phyloP scores from a whole-genome alignment of 768 basidiomycete species.

The Boletales sp. region DNA sequence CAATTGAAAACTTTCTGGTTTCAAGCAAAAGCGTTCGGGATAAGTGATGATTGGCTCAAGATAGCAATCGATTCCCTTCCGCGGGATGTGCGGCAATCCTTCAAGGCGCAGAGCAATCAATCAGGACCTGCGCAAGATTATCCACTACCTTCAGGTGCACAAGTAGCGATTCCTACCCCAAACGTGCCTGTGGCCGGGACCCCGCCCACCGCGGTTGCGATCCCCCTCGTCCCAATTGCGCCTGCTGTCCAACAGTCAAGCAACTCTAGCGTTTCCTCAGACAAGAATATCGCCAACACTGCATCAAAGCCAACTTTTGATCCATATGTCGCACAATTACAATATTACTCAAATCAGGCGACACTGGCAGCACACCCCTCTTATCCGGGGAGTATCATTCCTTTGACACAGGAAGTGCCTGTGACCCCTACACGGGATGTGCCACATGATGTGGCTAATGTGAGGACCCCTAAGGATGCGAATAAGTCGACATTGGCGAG shows the following conservation, averaged over 20 bases:
- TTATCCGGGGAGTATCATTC: background rate
- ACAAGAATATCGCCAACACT: background rate
- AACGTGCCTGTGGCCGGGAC: background rate
- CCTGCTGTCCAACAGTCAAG: background rate
- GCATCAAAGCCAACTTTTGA: background rate
- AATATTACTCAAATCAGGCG: slow-evolving; percentile 21
- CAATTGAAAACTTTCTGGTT: slow-evolving; percentile 10
- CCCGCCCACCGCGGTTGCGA: background rate
- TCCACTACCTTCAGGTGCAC: background rate
- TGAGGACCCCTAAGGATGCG: slow-evolving; percentile 37
- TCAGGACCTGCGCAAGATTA: background rate
- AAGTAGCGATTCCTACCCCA: background rate
- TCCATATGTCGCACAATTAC: slow-evolving; percentile 13
- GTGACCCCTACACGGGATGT: slow-evolving; percentile 9
- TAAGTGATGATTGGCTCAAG: slow-evolving; percentile 19
- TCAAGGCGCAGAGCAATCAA: slow-evolving; percentile 4
- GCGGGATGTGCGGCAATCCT: slow-evolving; percentile 7
- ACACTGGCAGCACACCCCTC: slow-evolving; percentile 4
- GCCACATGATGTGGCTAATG: background rate
- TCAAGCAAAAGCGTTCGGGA: slow-evolving; percentile 14
- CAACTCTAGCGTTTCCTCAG: background rate
- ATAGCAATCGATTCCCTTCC: slow-evolving; percentile 18
- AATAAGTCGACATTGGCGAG: slow-evolving; percentile 51
- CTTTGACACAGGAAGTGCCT: background rate
- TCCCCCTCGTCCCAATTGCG: background rate